Evolutionary conservation across 371 early-diverging fungal species (phyloP), one percentile per base, ranked within the genome.

Genomic region (Cokeromyces recurvatus): DNA sequence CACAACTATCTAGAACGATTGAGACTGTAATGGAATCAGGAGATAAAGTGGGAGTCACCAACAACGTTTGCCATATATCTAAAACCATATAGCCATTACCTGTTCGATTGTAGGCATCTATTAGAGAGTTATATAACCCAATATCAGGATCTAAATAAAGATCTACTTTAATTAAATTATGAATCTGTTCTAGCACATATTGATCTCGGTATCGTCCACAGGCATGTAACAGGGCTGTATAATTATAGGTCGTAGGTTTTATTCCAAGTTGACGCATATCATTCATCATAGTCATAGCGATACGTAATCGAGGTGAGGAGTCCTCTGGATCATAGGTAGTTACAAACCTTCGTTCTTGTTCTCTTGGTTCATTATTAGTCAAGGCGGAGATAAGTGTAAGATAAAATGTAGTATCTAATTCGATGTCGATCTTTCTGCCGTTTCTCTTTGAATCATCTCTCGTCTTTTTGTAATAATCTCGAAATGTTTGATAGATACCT

Each of bases 201-300:
- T 20, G 35, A 20, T 68, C 61, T 7, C 46, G 31, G 12, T 62
- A 51, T 14, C 57, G 53, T 32, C 63, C 63, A 21, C 55, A 55
- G 3, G 61, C 64, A 40, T 57, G 53, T 7, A 67, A 37, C 39
- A 67, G 46, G 11, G 64, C 46, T 0, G 60, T 59, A 12, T 67
- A 67, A 12, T 44, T 57, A 32, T 67, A 53, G 4, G 23, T 32
- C 4, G 57, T 57, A 4, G 68, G 63, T 37, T 54, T 59, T 2
- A 67, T 59, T 11, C 43, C 52, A 2, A 59, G 21, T 2, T 51
- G 45, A 21, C 68, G 46, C 68, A 68, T 68, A 37, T 68, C 68
- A 12, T 61, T 50, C 19, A 68, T 64, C 25, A 68, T 20, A 0
- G 32, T 31, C 31, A 68, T 32, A 0, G 68, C 68, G 9, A 58